phyloP scores from a whole-genome alignment of 2,329 filamentous ascomycete genomes.

The Trichophyton benhamiae region DNA sequence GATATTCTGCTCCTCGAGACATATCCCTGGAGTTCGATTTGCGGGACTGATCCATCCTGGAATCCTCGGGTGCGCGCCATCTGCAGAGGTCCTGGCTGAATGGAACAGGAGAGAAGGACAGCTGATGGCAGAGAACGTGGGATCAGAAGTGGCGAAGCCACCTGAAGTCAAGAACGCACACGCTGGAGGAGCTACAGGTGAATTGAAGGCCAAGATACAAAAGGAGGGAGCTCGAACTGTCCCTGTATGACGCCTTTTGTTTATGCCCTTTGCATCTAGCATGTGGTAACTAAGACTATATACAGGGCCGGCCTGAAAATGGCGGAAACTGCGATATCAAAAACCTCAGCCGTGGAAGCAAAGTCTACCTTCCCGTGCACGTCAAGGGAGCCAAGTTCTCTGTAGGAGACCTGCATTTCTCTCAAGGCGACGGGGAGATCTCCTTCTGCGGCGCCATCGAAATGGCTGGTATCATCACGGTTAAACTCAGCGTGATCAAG shows the following conservation, averaged over 20 bases:
- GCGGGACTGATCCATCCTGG: slow-evolving; percentile 83
- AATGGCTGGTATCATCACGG: slow-evolving; percentile 82
- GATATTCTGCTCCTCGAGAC: slow-evolving; percentile 70
- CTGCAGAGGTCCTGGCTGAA: slow-evolving; percentile 58
- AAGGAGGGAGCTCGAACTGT: slow-evolving; percentile 74
- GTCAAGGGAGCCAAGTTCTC: slow-evolving; percentile 78
- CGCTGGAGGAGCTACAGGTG: slow-evolving; percentile 49
- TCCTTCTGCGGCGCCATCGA: slow-evolving; percentile 84
- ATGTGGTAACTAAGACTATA: neutral
- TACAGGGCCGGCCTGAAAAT: slow-evolving; percentile 59
- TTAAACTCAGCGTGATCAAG: slow-evolving; percentile 83
- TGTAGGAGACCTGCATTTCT: slow-evolving; percentile 80
- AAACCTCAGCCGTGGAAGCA: slow-evolving; percentile 64
- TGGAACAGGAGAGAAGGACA: slow-evolving; percentile 80
- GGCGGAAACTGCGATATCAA: slow-evolving; percentile 91
- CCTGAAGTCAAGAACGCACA: slow-evolving; percentile 62
- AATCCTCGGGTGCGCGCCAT: slow-evolving; percentile 81
- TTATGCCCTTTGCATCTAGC: neutral
- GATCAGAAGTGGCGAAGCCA: slow-evolving; percentile 60
- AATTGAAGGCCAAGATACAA: slow-evolving; percentile 54
- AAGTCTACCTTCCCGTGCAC: slow-evolving; percentile 79
- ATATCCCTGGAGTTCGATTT: slow-evolving; percentile 79
- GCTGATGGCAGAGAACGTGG: slow-evolving; percentile 54
- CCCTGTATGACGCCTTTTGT: slow-evolving; percentile 38
- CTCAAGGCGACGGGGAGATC: slow-evolving; percentile 81